Evolutionary conservation across 306 rosid species (phyloP), one percentile per base, ranked within the genome.

Genomic region (Acacia melanoxylon): DNA sequence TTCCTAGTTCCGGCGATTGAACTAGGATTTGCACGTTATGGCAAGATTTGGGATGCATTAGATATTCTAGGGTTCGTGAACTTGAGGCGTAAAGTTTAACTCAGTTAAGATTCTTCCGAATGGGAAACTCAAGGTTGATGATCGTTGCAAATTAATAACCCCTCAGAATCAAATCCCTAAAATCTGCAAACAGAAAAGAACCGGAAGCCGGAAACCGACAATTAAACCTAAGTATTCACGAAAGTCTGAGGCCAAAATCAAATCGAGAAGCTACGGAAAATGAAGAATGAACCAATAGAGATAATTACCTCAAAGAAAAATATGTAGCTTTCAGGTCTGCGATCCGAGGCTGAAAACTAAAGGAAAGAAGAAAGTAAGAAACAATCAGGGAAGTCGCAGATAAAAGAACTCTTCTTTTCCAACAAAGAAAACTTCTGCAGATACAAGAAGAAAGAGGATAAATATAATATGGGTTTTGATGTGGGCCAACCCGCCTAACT

Each of bases 1-100:
- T 79, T 81, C 79, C 83, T 20, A 83, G 88, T 17, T 91, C 97
- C 37, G 91, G 91, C 6, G 88, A 90, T 66, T 88, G 88, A 29
- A 95, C 76, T n/a, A 93, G 83, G 86, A 95, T 69, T 80, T 91
- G 98, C 37, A 78, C 3, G 5, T 35, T 56, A 11, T 24, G 48
- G 68, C 59, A 69, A 12, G 79, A 19, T 51, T 86, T 85, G 11
- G 83, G 49, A 83, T 82, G 59, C 95, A 91, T 95, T 27, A 40
- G 48, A 29, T 27, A 40, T 40, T 37, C 73, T 58, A 68, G 71
- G 82, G 85, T 71, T 67, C 63, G 74, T 42, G 54, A 68, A 68
- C 5, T 20, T 10, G 74, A 24, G 49, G 17, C 8, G 25, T 6
- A 29, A 40, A 48, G 56, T 37, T n/a, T 31, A 7, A 20, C 48